Conservation (phyloP, 257 asterid genomes). For the Fraxinus excelsior region DNA sequence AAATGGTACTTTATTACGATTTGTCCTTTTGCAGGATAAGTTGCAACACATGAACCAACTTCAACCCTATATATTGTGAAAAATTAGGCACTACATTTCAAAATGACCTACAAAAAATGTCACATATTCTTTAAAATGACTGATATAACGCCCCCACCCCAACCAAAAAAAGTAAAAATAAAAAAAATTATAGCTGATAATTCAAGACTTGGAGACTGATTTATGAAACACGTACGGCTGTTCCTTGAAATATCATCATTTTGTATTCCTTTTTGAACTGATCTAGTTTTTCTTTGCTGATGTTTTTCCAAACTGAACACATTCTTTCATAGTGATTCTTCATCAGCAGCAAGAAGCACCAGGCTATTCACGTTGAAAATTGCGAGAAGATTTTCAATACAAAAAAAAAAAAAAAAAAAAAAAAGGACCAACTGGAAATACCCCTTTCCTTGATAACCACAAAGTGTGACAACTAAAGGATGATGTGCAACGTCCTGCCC, state of each 20-base stretch:
- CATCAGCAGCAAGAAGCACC: conserved; percentile 61
- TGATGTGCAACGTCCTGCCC: conserved; percentile 84
- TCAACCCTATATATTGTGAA: conserved; percentile 6
- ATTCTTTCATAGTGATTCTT: conserved; percentile 49
- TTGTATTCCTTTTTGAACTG: conserved; percentile 49
- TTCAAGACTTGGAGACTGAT: conserved; percentile 24
- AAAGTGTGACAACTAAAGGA: conserved; percentile 78
- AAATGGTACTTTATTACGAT: no score
- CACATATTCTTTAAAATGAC: conserved; percentile 9
- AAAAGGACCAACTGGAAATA: conserved; percentile 9
- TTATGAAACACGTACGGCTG: conserved; percentile 38
- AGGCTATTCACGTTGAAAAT: conserved; percentile 41
- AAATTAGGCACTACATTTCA: background rate
- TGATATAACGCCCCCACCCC: no score
- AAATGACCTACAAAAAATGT: background rate
- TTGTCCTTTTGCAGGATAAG: no score
- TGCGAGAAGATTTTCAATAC: conserved; percentile 40
- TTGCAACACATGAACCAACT: conserved; percentile 5
- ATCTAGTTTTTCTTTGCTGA: conserved; percentile 39
- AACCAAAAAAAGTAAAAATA: no score
- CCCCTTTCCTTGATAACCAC: conserved; percentile 64
- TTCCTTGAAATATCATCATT: conserved; percentile 72
- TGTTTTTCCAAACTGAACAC: conserved; percentile 44
- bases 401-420: conserved; percentile 18
- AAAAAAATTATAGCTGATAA: background rate